phyloP scores from a whole-genome alignment of 1,284 basidiomycete species.

The Golubevia sp. region DNA sequence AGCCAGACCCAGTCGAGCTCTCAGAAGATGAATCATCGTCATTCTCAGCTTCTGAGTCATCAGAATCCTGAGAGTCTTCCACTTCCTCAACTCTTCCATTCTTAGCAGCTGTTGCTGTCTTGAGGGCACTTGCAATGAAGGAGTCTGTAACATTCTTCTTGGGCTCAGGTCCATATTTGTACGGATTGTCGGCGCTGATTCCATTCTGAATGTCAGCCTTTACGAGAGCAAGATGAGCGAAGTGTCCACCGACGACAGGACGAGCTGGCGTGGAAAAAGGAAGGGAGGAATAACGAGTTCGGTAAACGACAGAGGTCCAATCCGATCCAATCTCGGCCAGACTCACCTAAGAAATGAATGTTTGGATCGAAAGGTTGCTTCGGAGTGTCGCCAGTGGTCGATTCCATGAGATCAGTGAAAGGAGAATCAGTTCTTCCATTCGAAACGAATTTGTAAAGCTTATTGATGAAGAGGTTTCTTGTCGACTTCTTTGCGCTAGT shows the following conservation, averaged over 20 bases:
- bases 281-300: slow-evolving; percentile 32
- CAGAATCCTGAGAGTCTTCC: background rate
- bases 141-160: slow-evolving; percentile 1
- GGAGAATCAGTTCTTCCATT: slow-evolving; percentile 45
- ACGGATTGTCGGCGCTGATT: slow-evolving; percentile 6
- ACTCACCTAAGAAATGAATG: background rate
- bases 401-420: slow-evolving; percentile 46
- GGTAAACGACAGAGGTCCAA: background rate
- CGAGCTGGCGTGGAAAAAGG: slow-evolving; percentile 16
- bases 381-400: slow-evolving; percentile 41
- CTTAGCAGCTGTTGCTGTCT: background rate
- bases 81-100: background rate
- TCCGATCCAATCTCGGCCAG: too few relatives aligned
- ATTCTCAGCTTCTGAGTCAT: background rate
- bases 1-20: background rate
- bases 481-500: slow-evolving; percentile 25
- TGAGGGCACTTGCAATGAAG: background rate
- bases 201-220: slow-evolving; percentile 43
- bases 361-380: slow-evolving; percentile 18
- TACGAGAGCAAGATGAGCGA: slow-evolving; percentile 33
- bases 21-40: background rate
- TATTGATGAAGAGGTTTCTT: slow-evolving; percentile 34
- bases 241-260: slow-evolving; percentile 52
- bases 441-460: slow-evolving; percentile 34
- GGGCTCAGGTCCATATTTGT: slow-evolving; percentile 15